Evolutionary conservation across 176 grass and related monocot genomes (phyloP).

Genomic region (Themeda triandra): DNA sequence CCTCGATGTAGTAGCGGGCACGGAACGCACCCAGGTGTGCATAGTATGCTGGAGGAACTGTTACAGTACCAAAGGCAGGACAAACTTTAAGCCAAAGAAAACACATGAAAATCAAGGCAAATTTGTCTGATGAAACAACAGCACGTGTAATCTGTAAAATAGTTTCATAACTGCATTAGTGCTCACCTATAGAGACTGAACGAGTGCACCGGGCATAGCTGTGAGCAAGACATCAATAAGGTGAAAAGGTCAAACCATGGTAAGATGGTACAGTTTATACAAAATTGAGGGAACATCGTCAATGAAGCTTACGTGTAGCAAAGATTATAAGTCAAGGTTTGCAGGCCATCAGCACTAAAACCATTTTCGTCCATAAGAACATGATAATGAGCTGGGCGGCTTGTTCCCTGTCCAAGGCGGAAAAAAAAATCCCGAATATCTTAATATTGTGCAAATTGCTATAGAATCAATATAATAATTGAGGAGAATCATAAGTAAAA

Average conservation of each 20-base stretch:
- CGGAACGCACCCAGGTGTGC: conserved; percentile 73
- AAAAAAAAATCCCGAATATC: not conserved
- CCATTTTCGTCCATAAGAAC: conserved; percentile 76
- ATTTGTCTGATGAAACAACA: not conserved
- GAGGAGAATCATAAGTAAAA: too few relatives aligned
- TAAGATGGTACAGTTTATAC: not conserved
- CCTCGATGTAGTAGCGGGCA: conserved; percentile 59
- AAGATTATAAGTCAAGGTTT: conserved; percentile 75
- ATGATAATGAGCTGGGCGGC: conserved; percentile 80
- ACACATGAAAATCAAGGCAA: not conserved
- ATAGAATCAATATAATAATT: too few relatives aligned
- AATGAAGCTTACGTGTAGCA: conserved; percentile 57
- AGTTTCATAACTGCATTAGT: not conserved
- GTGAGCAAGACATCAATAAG: not conserved
- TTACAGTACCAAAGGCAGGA: not conserved
- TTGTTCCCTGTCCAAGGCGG: conserved; percentile 54
- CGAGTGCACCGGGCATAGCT: conserved; percentile 86
- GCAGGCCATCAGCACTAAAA: conserved; percentile 65
- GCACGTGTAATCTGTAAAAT: not conserved
- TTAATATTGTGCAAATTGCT: too few relatives aligned
- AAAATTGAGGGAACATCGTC: not conserved
- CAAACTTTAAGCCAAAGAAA: not conserved
- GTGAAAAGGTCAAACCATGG: not conserved
- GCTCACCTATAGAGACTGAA: conserved; percentile 75
- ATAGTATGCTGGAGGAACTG: conserved; percentile 85